Evolutionary conservation across 139 green algal genomes (phyloP).

Genomic region (Trebouxia sp.): DNA sequence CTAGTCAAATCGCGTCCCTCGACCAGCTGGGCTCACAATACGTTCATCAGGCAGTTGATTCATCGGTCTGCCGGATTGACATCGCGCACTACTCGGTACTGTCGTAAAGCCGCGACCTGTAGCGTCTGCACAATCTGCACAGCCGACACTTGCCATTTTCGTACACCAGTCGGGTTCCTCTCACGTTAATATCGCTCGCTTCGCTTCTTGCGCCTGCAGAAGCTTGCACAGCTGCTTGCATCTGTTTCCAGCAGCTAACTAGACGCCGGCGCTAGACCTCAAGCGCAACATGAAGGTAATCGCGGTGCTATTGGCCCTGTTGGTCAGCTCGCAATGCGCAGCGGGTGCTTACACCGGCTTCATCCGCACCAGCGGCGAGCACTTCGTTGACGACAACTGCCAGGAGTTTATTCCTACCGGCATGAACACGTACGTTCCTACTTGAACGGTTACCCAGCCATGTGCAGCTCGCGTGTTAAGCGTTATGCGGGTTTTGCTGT

Average conservation of each 20-base stretch:
- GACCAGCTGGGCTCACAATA: not conserved
- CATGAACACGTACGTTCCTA: slow-evolving; percentile 23
- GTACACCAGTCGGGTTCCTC: too few species aligned
- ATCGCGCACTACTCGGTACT: too few species aligned
- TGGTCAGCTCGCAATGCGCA: slow-evolving; percentile 10
- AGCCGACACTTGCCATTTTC: too few species aligned
- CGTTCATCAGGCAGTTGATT: not conserved
- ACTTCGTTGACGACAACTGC: slow-evolving; percentile 32
- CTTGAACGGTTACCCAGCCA: not conserved
- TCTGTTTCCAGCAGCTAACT: too few species aligned
- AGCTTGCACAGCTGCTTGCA: too few species aligned
- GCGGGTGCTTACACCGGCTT: slow-evolving; percentile 13
- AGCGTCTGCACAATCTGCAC: too few species aligned
- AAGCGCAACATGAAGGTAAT: not conserved
- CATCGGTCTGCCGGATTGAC: too few species aligned
- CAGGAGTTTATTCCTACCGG: slow-evolving; percentile 20
- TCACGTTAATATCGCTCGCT: too few species aligned
- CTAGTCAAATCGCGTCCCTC: not conserved
- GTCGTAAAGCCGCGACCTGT: too few species aligned
- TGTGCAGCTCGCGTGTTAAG: not conserved
- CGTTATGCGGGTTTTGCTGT: not conserved
- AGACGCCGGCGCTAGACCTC: too few species aligned
- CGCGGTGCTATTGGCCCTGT: not conserved
- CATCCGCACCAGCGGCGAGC: slow-evolving; percentile 8
- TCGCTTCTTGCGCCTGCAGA: too few species aligned